Base-by-base conservation (phyloP, 1,284 basidiomycete genomes). In the Microbotryum intermedium region DNA sequence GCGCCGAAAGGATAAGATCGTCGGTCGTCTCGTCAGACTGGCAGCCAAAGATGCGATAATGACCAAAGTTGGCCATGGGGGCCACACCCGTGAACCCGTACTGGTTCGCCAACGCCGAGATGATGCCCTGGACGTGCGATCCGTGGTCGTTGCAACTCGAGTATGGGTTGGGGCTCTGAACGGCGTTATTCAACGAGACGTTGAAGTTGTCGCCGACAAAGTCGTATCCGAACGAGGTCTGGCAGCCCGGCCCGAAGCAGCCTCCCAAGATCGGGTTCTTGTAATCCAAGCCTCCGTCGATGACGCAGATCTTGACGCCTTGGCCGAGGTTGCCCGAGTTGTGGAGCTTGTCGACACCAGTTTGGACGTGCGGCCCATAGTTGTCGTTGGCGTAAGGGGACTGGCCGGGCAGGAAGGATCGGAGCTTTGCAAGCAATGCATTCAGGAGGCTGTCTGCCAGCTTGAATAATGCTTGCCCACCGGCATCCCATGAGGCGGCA, bases 201-300 rank as follows among this genome's bases (percentile, higher is more conserved):
- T 64, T 39, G 34, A 39, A 39, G 18, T 39, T 23, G 39, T 72
- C 68, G n/a, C 63, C 66, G 34, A 81, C 80, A 39, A 82, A 77
- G 65, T 81, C 83, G 64, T 76, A 80, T 1, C 82, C 83, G 29
- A 81, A 81, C 51, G 79, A 77, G 59, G 84, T 76, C 71, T 85
- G 85, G 72, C 80, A 78, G n/a, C 81, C 82, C 2, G 79, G 73
- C 8, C 84, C 84, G 64, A 85, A 80, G 34, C 78, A 83, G 16
- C 80, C 82, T 43, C 82, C 85, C 56, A 88, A 81, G 20, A 76
- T 74, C 9, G 83, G 82, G 30, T 65, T 62, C 18, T 48, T 61
- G 52, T 65, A 67, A 45, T 67, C 66, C 58, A 80, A 75, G 28
- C 74, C 74, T 39, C 28, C 34, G 20, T 52, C 46, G 23, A 48